Percentiles rank a stretch among this genome's conserved stretches.
These are phyloP conservation scores for Myriosclerotinia duriaeana DNA, from an alignment of 2,329 filamentous ascomycete genomes.

Conservation along the genomic window DNA sequence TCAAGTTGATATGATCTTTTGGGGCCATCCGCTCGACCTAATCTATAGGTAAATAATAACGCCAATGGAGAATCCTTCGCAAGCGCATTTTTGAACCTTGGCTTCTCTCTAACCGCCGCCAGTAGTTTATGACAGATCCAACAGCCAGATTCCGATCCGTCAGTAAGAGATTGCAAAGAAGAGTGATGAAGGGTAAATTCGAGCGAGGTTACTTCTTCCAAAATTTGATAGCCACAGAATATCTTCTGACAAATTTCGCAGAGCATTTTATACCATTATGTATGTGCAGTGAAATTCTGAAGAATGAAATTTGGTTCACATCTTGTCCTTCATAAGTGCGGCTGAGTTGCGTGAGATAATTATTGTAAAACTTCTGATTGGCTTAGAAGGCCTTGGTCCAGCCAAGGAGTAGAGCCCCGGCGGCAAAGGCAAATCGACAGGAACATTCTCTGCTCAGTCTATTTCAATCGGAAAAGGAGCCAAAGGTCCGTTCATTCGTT, in stretches of 20 bases:
- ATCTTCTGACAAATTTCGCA: neutral
- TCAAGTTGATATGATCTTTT: neutral
- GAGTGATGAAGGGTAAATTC: neutral
- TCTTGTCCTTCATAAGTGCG: neutral
- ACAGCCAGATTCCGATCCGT: slow-evolving; percentile 4
- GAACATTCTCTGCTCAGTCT: no score
- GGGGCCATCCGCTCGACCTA: rapidly evolving
- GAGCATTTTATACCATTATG: neutral
- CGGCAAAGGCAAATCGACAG: neutral
- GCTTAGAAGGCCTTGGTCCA: neutral
- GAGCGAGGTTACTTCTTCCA: rapidly evolving
- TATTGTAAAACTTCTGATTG: neutral
- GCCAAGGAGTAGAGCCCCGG: neutral
- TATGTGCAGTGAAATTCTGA: neutral
- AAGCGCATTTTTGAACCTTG: no score
- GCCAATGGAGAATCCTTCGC: neutral
- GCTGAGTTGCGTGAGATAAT: neutral
- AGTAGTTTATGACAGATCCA: neutral
- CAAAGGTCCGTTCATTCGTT: no score
- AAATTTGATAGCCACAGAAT: neutral
- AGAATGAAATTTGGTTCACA: neutral
- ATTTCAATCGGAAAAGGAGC: no score
- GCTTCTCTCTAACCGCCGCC: rapidly evolving
- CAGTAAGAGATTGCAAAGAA: slow-evolving; percentile 1
- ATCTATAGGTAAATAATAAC: neutral